These are phyloP conservation scores for Nyctanthes arbortristis DNA, from an alignment of 257 asterid genomes.

Conservation along the genomic window DNA sequence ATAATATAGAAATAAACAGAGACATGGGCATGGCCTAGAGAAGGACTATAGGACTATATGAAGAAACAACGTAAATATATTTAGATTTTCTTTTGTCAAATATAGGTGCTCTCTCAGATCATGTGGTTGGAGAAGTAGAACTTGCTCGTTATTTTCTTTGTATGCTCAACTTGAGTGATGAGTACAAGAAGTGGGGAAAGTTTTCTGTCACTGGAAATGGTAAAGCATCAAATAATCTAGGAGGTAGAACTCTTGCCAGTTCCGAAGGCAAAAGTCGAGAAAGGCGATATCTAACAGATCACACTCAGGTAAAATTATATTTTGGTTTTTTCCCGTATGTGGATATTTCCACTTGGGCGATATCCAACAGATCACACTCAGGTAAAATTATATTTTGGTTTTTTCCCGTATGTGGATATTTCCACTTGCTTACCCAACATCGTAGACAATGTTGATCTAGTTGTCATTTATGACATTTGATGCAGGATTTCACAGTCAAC, in stretches of 20 bases:
- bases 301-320: conserved; percentile 71
- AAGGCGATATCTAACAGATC: conserved; percentile 64
- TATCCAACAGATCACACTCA: conserved; percentile 82
- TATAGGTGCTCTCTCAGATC: conserved; percentile 68
- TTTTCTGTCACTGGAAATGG: conserved; percentile 29
- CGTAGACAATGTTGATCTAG: no score
- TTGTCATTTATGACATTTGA: no score
- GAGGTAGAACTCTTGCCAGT: conserved; percentile 14
- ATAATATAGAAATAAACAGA: background rate
- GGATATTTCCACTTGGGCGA: no score
- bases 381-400: conserved; percentile 49
- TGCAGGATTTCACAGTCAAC: no score
- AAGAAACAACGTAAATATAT: background rate
- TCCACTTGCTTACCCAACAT: no score
- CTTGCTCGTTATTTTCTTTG: conserved; percentile 73
- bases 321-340: no score
- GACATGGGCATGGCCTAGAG: background rate
- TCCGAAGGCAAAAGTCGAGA: conserved; percentile 39
- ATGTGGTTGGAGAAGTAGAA: conserved; percentile 54
- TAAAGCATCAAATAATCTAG: conserved; percentile 19
- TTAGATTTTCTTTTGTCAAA: conserved; percentile 7
- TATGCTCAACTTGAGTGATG: conserved; percentile 54
- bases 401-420: no score
- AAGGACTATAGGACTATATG: background rate
- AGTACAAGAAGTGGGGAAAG: conserved; percentile 82